These are phyloP conservation scores for Cucurbita ficifolia DNA, from an alignment of 306 rosid genomes.

Conservation along the genomic window DNA sequence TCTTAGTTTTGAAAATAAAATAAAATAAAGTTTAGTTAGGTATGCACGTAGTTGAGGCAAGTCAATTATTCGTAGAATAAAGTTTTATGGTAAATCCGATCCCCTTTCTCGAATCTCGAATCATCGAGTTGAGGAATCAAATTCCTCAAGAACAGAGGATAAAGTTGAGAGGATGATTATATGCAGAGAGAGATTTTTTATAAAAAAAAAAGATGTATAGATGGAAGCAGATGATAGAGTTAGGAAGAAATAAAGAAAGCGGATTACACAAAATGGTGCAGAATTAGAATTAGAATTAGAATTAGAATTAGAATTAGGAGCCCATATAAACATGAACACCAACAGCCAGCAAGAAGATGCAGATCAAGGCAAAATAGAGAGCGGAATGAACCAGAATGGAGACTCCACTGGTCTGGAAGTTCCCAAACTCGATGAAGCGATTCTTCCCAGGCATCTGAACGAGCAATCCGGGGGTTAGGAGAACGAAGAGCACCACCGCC, in stretches of 20 bases:
- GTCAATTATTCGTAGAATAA: too few species aligned
- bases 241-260: too few species aligned
- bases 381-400: constrained; percentile 63
- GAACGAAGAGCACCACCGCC: constrained; percentile 67
- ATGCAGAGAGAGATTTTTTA: background rate
- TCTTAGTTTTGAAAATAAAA: too few species aligned
- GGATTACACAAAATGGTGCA: background rate
- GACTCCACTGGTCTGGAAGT: constrained; percentile 61
- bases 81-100: too few species aligned
- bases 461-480: constrained; percentile 68
- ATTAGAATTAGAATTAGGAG: background rate
- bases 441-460: constrained; percentile 62
- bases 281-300: background rate
- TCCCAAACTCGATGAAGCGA: constrained; percentile 49
- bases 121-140: background rate
- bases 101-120: too few species aligned
- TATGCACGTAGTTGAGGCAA: too few species aligned
- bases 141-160: background rate
- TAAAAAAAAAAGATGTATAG: background rate
- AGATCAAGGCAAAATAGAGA: constrained; percentile 65
- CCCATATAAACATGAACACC: constrained; percentile 60
- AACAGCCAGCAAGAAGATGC: constrained; percentile 69
- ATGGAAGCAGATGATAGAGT: background rate
- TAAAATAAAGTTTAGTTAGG: too few species aligned
- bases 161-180: background rate